Base-by-base conservation (phyloP, 2,329 filamentous ascomycete species). In the Ceratocystis cacaofunesta region DNA sequence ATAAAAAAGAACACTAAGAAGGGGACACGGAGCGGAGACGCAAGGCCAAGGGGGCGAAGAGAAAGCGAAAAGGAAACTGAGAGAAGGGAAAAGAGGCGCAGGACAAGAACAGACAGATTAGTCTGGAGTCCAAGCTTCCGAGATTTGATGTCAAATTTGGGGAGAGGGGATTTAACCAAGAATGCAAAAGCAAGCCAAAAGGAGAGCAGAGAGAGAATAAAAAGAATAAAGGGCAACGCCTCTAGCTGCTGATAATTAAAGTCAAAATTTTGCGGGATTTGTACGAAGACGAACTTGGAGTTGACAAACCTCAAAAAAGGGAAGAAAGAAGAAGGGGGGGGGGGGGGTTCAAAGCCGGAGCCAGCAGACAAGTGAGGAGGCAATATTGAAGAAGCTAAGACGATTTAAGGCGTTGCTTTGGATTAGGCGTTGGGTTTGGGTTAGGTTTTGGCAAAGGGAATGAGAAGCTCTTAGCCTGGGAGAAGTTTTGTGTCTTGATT, bases 1-100 rank as follows among this genome's bases (percentile, higher is more conserved):
- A 41, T 15, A 41, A 41, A n/a, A 48, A 50, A 50, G 19, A 25
- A 50, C 36, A 41, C 36, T 19, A 25, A 25, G 48, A 50, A 50
- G 48, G 48, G 48, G 48, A 50, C 48, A 50, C 48, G 48, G 48
- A 50, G 48, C 48, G 48, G 50, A 58, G 63, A 41, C 15, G 50
- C 50, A 43, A 52, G 63, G 41, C 19, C 43, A 44, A 32, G 50
- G 36, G 50, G 63, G 52, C 6, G 25, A 25, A 12, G 50, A 55
- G 19, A 28, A 28, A 55, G 36, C 36, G 50, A 55, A 28, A 55
- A 55, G 50, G 28, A 17, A 57, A 30, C 30, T 32, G 28, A 28
- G 22, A 22, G 25, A 28, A 57, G 52, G 30, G n/a, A 28, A 57
- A 57, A 32, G 52, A 57, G 52, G 52, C 52, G 52, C 52, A 41